These are phyloP conservation scores for Lotmaria passim DNA, from an alignment of 208 protist genomes.

Conservation along the genomic window DNA sequence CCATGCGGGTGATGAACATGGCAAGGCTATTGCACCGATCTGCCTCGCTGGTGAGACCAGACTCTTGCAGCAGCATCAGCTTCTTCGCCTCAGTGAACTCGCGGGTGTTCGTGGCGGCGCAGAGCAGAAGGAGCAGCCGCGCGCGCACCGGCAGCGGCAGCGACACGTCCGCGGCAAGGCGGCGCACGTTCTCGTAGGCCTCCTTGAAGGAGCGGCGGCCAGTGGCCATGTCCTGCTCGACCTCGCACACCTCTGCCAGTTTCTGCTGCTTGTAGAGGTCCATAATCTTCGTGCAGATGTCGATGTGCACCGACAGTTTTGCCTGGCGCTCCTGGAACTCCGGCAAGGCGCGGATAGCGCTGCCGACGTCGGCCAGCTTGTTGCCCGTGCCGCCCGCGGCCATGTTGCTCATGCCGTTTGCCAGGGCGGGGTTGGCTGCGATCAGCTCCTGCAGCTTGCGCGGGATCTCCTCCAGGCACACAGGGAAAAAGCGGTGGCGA, in stretches of 20 bases:
- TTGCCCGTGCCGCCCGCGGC: slow-evolving; percentile 13
- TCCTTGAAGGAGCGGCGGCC: slow-evolving; percentile 58
- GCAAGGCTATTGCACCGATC: slow-evolving; percentile 46
- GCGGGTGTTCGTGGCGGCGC: slow-evolving; percentile 46
- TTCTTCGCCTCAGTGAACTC: slow-evolving; percentile 75
- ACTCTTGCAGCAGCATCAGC: slow-evolving; percentile 62
- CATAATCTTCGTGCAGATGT: slow-evolving; percentile 83
- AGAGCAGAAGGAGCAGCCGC: slow-evolving; percentile 62
- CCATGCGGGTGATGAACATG: slow-evolving; percentile 45
- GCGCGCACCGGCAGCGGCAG: slow-evolving; percentile 55
- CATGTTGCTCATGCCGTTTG: slow-evolving; percentile 34
- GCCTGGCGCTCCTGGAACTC: slow-evolving; percentile 80
- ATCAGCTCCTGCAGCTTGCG: slow-evolving; percentile 64
- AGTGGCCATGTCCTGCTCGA: slow-evolving; percentile 74
- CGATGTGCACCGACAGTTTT: slow-evolving; percentile 80
- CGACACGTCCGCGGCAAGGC: slow-evolving; percentile 44
- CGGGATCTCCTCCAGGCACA: slow-evolving; percentile 64
- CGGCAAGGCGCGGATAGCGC: slow-evolving; percentile 60
- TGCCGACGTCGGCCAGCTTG: slow-evolving; percentile 54
- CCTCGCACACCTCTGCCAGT: slow-evolving; percentile 61
- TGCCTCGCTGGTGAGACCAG: slow-evolving; percentile 48
- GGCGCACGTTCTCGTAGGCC: slow-evolving; percentile 47
- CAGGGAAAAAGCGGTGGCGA: slow-evolving; percentile 68
- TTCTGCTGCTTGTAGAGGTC: slow-evolving; percentile 58
- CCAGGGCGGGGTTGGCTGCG: slow-evolving; percentile 60